Conservation (phyloP, 2,329 filamentous ascomycete genomes). For the Ceratocystis eucalypticola region DNA sequence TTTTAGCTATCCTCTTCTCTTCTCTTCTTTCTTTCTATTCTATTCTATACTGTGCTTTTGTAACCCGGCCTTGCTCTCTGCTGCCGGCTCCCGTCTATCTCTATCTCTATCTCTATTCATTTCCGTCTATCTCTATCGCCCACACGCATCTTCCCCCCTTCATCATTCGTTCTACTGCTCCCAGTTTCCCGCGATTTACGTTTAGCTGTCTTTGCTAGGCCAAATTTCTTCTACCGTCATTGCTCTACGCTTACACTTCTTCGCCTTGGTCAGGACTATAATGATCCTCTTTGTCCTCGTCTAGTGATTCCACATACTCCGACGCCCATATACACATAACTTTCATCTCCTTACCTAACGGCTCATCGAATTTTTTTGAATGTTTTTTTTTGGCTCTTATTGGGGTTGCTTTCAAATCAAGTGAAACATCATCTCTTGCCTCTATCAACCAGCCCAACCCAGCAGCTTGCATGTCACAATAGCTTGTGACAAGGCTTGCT, state of each 20-base stretch:
- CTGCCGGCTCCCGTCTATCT: background rate
- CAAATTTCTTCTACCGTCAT: background rate
- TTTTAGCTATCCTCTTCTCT: background rate
- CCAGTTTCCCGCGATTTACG: background rate
- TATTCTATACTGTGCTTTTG: background rate
- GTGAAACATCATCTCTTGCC: background rate
- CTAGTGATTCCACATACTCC: conserved; percentile 12
- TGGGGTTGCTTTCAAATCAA: background rate
- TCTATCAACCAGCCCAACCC: background rate
- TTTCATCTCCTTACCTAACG: too few species aligned
- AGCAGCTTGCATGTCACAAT: conserved; percentile 1
- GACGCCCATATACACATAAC: conserved; percentile 5
- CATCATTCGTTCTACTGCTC: background rate
- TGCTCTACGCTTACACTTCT: conserved; percentile 5
- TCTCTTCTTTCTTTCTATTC: background rate
- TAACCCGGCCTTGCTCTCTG: background rate
- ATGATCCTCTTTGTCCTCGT: conserved; percentile 12
- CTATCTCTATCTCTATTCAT: background rate
- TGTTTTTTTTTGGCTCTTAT: background rate
- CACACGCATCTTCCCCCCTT: too few species aligned
- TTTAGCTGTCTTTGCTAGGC: background rate
- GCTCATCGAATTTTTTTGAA: background rate
- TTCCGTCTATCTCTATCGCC: background rate
- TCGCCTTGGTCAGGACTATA: background rate
- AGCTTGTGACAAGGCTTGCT: background rate